These are phyloP conservation scores for Diaporthe amygdali DNA, from an alignment of 2,329 filamentous ascomycete species.

Conservation along the genomic window DNA sequence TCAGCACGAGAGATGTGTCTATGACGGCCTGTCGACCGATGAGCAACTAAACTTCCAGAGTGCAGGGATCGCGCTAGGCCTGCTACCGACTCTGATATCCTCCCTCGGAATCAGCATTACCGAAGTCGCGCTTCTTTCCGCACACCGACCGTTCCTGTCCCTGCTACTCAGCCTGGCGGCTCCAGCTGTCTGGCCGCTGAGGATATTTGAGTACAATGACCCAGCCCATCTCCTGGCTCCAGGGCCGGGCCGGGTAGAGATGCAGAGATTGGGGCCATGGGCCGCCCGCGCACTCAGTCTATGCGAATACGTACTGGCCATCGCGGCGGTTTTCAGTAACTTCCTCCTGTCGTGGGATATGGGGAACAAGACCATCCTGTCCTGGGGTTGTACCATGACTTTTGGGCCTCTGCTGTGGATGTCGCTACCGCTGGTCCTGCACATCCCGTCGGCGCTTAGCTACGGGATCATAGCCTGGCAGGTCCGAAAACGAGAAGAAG, in stretches of 20 bases:
- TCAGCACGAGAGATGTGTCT: neutral
- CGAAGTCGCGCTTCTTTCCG: neutral
- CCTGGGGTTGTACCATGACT: neutral
- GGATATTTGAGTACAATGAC: neutral
- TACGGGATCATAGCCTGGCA: neutral
- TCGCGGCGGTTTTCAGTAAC: neutral
- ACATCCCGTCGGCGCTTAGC: neutral
- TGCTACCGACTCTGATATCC: neutral
- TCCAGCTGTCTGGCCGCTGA: neutral
- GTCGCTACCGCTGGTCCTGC: neutral
- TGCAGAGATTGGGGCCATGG: neutral
- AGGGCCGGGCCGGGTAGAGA: neutral
- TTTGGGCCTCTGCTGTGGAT: neutral
- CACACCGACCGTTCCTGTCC: neutral
- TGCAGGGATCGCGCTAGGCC: neutral
- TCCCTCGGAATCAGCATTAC: neutral
- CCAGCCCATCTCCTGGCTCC: neutral
- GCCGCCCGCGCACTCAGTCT: neutral
- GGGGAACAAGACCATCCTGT: neutral
- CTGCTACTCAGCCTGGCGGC: neutral
- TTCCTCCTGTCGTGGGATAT: neutral
- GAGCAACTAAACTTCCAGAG: neutral
- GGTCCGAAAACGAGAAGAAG: neutral
- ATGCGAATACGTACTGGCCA: neutral
- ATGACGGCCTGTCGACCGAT: neutral